These are phyloP conservation scores for Dimargaris cristalligena DNA, from an alignment of 192 early-diverging fungal genomes.

Conservation along the genomic window DNA sequence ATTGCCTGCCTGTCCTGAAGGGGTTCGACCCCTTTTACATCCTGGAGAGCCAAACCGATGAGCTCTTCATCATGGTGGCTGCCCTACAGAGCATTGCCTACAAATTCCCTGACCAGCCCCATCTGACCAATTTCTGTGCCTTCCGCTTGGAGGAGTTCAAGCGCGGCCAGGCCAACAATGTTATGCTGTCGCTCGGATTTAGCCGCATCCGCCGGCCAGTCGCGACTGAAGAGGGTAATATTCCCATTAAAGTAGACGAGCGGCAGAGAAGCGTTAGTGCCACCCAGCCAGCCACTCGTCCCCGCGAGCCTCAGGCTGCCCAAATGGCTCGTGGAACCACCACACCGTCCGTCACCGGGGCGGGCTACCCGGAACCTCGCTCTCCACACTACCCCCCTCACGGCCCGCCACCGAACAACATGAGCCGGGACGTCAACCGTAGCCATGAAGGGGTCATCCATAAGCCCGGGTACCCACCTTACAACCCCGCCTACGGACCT, in stretches of 20 bases:
- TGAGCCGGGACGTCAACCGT: slow-evolving; percentile 5
- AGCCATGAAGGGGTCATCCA: slow-evolving; percentile 1
- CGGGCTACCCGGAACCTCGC: not conserved
- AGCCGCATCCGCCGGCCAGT: not conserved
- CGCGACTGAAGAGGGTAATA: not conserved
- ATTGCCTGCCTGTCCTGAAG: not conserved
- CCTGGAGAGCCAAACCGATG: not conserved
- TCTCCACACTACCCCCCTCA: not conserved
- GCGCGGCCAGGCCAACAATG: slow-evolving; percentile 5
- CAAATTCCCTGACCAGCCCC: slow-evolving; percentile 8
- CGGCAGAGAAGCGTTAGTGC: not conserved
- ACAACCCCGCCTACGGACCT: not conserved
- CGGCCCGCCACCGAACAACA: not conserved
- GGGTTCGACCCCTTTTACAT: slow-evolving; percentile 3
- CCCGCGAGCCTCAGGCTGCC: not conserved
- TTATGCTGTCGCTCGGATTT: not conserved
- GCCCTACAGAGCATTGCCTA: slow-evolving; percentile 6
- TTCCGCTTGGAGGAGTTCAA: slow-evolving; percentile 1
- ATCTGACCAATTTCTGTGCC: not conserved
- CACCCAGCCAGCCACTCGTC: no score
- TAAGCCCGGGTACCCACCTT: not conserved
- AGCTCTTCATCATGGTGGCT: not conserved
- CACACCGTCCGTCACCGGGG: not conserved
- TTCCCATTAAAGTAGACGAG: not conserved
- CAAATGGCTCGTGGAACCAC: slow-evolving; percentile 7